Conservation (phyloP, 2,329 filamentous ascomycete species). For the Fusarium secorum region DNA sequence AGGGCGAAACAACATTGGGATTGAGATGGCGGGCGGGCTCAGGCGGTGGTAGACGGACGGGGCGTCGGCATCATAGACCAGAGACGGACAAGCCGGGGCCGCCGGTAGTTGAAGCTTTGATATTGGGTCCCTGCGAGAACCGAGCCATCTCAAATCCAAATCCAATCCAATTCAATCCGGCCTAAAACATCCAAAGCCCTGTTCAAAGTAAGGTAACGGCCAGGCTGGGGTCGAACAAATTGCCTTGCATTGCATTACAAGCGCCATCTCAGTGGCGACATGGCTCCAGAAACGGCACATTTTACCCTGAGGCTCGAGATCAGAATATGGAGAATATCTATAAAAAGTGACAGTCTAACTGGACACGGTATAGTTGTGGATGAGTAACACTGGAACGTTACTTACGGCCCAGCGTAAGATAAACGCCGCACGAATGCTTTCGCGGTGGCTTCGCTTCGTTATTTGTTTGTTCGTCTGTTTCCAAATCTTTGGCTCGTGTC, state of each 20-base stretch:
- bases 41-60: conserved; percentile 19
- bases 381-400: conserved; percentile 35
- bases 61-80: neutral
- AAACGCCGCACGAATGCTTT: conserved; percentile 30
- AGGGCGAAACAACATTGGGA: conserved; percentile 18
- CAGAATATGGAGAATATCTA: conserved; percentile 30
- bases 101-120: conserved; percentile 32
- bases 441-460: conserved; percentile 10
- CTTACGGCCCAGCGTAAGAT: conserved; percentile 29
- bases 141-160: conserved; percentile 13
- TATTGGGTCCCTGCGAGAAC: conserved; percentile 11
- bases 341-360: conserved; percentile 31
- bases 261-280: conserved; percentile 27
- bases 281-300: conserved; percentile 27
- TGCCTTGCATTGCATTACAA: conserved; percentile 26
- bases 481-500: conserved; percentile 20
- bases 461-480: conserved; percentile 16
- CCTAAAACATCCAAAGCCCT: neutral
- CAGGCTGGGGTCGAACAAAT: conserved; percentile 5
- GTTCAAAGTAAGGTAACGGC: conserved; percentile 5
- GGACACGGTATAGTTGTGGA: conserved; percentile 3
- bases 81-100: conserved; percentile 30
- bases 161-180: neutral
- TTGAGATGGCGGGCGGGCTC: conserved; percentile 23
- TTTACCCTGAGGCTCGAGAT: conserved; percentile 28